Evolutionary conservation across 2,329 filamentous ascomycete species (phyloP).

Genomic region (Zymoseptoria crescenta): DNA sequence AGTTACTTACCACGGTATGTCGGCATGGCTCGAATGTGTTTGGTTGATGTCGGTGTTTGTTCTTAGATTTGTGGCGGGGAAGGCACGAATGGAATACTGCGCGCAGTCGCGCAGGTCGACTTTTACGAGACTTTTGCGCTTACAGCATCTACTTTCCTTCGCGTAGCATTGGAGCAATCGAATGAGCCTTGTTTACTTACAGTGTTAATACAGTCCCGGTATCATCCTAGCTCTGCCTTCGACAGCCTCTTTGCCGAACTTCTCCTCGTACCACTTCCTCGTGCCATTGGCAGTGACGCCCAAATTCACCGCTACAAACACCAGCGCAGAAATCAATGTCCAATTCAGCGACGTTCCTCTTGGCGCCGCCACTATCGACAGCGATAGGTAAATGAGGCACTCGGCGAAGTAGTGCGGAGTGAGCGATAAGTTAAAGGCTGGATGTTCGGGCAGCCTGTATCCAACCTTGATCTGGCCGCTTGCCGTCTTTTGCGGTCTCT

Average conservation of each 20-base stretch:
- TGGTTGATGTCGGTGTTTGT: background rate
- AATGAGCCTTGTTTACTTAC: background rate
- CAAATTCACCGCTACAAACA: constrained; percentile 73
- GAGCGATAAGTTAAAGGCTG: constrained; percentile 63
- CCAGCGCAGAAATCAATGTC: constrained; percentile 60
- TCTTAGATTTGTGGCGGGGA: background rate
- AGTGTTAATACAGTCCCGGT: constrained; percentile 46
- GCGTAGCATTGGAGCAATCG: background rate
- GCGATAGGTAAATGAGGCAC: constrained; percentile 71
- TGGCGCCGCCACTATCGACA: constrained; percentile 69
- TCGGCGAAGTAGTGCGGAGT: constrained; percentile 92
- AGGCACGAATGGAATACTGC: background rate
- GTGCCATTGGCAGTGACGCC: constrained; percentile 73
- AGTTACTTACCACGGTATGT: constrained; percentile 16
- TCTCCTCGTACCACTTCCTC: constrained; percentile 67
- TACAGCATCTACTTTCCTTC: background rate
- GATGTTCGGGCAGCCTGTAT: constrained; percentile 71
- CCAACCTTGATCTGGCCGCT: constrained; percentile 38
- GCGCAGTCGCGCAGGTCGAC: no score
- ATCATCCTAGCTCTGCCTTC: constrained; percentile 66
- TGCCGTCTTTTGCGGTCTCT: constrained; percentile 6
- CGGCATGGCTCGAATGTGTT: constrained; percentile 22
- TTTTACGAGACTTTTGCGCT: background rate
- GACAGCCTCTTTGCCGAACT: constrained; percentile 62
- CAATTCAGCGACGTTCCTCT: constrained; percentile 57